Evolutionary conservation across 768 basidiomycete species (phyloP).

Genomic region (Boletus fagicola): DNA sequence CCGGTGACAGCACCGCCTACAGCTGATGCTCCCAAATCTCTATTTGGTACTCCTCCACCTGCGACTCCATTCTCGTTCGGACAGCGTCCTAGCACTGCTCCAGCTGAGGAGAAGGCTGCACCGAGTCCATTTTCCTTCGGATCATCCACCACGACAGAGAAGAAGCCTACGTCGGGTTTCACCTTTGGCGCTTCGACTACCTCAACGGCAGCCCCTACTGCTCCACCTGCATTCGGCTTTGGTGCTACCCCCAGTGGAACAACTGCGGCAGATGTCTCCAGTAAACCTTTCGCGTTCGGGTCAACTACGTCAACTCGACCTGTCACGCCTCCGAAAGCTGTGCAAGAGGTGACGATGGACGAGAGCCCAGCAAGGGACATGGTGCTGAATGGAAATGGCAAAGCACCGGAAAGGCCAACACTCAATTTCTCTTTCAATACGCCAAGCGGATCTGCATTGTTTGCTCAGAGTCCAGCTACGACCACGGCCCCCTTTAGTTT

Average conservation of each 20-base stretch:
- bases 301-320: slow-evolving; percentile 43
- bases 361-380: slow-evolving; percentile 74
- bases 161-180: slow-evolving; percentile 41
- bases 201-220: slow-evolving; percentile 32
- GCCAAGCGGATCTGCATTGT: slow-evolving; percentile 36
- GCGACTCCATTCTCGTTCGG: slow-evolving; percentile 46
- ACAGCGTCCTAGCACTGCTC: slow-evolving; percentile 22
- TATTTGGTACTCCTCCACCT: slow-evolving; percentile 36
- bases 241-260: slow-evolving; percentile 37
- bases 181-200: slow-evolving; percentile 41
- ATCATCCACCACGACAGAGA: slow-evolving; percentile 35
- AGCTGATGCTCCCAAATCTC: slow-evolving; percentile 41
- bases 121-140: slow-evolving; percentile 27
- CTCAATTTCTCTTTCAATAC: slow-evolving; percentile 49
- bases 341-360: slow-evolving; percentile 75
- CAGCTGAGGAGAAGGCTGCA: slow-evolving; percentile 24
- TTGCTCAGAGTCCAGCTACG: slow-evolving; percentile 35
- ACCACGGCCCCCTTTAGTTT: slow-evolving; percentile 36
- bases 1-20: slow-evolving; percentile 13
- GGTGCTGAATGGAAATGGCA: slow-evolving; percentile 39
- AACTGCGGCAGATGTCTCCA: slow-evolving; percentile 42
- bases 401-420: slow-evolving; percentile 41
- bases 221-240: slow-evolving; percentile 46
- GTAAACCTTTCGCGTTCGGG: slow-evolving; percentile 58
- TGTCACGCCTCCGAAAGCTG: slow-evolving; percentile 64